These are phyloP conservation scores for Sedum album DNA, from an alignment of 164 flowering plant species.

Conservation along the genomic window DNA sequence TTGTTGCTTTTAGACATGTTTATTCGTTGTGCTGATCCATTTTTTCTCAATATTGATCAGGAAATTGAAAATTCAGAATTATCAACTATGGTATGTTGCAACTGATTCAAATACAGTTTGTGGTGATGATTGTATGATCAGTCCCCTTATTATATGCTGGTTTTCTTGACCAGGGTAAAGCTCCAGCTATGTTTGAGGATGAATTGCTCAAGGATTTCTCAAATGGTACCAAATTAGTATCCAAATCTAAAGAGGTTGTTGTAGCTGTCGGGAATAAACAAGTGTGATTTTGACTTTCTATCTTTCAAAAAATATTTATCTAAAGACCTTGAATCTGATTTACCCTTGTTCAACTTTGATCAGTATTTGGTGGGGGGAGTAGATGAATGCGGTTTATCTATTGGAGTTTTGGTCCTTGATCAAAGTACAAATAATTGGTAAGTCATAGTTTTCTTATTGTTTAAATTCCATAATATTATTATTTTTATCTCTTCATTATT, in stretches of 20 bases:
- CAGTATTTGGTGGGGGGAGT: conserved; percentile 68
- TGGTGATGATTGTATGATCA: not conserved
- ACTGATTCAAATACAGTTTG: not conserved
- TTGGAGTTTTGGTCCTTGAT: not conserved
- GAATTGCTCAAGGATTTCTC: conserved; percentile 23
- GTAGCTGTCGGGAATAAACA: conserved; percentile 37
- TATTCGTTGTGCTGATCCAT: not conserved
- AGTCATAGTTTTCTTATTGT: conserved; percentile 20
- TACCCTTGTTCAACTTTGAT: conserved; percentile 8
- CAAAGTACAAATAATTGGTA: conserved; percentile 45
- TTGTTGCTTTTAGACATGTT: not conserved
- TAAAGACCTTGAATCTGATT: conserved; percentile 23
- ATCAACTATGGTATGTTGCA: not conserved
- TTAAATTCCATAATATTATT: conserved; percentile 8
- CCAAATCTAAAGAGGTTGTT: conserved; percentile 29
- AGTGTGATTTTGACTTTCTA: conserved; percentile 26
- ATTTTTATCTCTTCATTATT: not conserved
- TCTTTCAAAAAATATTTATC: not conserved
- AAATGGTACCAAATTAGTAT: conserved; percentile 33
- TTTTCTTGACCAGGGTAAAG: conserved; percentile 51
- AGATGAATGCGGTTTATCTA: not conserved
- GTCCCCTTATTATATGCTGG: not conserved
- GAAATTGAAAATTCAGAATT: not conserved
- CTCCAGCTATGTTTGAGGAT: conserved; percentile 45
- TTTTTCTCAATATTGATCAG: not conserved